Percentiles rank a stretch among this genome's conserved stretches.
phyloP scores from a whole-genome alignment of 2,329 filamentous ascomycete genomes.

The Aureobasidium namibiae region DNA sequence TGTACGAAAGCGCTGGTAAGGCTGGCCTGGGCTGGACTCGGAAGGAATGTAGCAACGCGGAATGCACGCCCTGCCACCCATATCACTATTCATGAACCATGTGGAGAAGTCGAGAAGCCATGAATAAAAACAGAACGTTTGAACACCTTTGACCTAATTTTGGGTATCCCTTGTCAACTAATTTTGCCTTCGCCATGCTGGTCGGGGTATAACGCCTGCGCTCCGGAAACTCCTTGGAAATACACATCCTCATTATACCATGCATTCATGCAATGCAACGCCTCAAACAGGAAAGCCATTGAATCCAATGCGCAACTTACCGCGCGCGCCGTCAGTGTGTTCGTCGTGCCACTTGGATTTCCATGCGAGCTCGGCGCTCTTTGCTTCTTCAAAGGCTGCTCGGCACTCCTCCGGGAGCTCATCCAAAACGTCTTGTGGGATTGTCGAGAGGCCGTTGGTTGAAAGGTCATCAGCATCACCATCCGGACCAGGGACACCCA shows the following conservation, averaged over 20 bases:
- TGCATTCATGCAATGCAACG: neutral
- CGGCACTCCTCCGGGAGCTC: slow-evolving; percentile 64
- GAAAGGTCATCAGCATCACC: slow-evolving; percentile 42
- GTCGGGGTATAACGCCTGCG: neutral
- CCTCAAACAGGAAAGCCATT: slow-evolving; percentile 40
- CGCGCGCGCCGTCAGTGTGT: slow-evolving; percentile 42
- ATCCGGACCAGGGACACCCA: slow-evolving; percentile 53
- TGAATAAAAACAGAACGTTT: slow-evolving; percentile 2
- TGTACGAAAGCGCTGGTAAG: neutral
- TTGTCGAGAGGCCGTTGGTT: slow-evolving; percentile 50
- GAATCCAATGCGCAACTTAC: slow-evolving; percentile 40
- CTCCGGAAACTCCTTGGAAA: slow-evolving; percentile 9
- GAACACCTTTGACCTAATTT: slow-evolving; percentile 3
- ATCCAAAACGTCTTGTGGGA: slow-evolving; percentile 57
- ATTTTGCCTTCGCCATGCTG: slow-evolving; percentile 2
- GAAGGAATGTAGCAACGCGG: slow-evolving; percentile 1
- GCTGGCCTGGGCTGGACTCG: neutral
- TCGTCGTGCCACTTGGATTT: slow-evolving; percentile 68
- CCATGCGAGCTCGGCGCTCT: slow-evolving; percentile 60
- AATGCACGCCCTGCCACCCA: slow-evolving; percentile 1
- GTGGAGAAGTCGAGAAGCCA: neutral
- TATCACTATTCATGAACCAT: neutral
- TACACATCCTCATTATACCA: neutral
- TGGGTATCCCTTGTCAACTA: slow-evolving; percentile 10
- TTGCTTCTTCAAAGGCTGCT: slow-evolving; percentile 60